These are phyloP conservation scores for Pseudohyphozyma bogoriensis DNA, from an alignment of 768 basidiomycete genomes.

Conservation along the genomic window DNA sequence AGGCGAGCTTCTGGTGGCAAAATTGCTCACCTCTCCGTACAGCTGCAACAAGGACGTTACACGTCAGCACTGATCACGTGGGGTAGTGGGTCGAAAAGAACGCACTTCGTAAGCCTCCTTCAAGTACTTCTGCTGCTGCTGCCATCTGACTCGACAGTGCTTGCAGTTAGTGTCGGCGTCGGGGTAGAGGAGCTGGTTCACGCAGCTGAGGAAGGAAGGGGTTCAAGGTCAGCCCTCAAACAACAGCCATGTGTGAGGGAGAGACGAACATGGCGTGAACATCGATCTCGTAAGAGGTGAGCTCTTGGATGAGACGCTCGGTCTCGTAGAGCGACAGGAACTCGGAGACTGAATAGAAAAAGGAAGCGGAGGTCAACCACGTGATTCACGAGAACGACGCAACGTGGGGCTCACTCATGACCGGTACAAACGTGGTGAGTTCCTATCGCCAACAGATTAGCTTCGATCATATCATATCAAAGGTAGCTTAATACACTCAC, in stretches of 20 bases:
- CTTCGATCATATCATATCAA: no score
- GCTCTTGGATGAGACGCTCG: constrained; percentile 89
- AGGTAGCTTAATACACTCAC: no score
- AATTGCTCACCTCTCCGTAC: constrained; percentile 1
- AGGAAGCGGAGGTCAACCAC: constrained; percentile 50
- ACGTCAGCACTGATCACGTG: no score
- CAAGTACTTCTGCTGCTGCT: constrained; percentile 97
- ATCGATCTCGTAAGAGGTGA: constrained; percentile 61
- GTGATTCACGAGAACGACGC: neutral
- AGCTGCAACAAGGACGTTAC: no score
- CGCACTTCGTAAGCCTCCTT: constrained; percentile 93
- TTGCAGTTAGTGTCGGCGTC: constrained; percentile 82
- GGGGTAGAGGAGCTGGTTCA: constrained; percentile 93
- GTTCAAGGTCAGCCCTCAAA: no score
- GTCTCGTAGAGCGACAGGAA: constrained; percentile 98
- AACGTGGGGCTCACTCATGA: constrained; percentile 38
- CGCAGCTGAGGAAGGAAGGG: no score
- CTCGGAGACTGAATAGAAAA: constrained; percentile 95
- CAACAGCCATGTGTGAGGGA: no score
- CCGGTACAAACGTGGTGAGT: constrained; percentile 90
- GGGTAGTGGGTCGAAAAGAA: no score
- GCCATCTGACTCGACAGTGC: constrained; percentile 86
- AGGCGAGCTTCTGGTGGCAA: no score
- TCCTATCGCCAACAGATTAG: constrained; percentile 56
- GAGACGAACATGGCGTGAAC: constrained; percentile 90